A percentile compares a stretch with the other conserved stretches of the same genome.
Evolutionary conservation across 1,139 yeast species (phyloP).

Genomic region (Saccharomyces hybrid): DNA sequence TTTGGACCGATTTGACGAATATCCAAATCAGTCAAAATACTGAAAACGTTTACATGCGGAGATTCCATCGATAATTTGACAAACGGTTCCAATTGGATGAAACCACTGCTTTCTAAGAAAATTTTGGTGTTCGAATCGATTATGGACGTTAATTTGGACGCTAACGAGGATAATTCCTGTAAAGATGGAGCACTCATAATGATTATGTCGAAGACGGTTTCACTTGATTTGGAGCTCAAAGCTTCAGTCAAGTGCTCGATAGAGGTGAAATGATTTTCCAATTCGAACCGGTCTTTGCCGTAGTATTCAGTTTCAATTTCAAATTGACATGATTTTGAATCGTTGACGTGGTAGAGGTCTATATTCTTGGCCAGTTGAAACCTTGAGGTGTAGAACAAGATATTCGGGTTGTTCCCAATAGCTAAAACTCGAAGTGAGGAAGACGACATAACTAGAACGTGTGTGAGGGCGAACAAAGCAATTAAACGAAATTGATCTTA

Average conservation of each 20-base stretch:
- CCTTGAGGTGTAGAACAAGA: slow-evolving; percentile 29
- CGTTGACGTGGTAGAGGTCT: slow-evolving; percentile 27
- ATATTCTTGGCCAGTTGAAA: slow-evolving; percentile 31
- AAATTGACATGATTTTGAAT: slow-evolving; percentile 14
- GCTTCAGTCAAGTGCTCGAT: slow-evolving; percentile 15
- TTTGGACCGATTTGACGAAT: slow-evolving; percentile 38
- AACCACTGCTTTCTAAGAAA: slow-evolving; percentile 62
- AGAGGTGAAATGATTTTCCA: slow-evolving; percentile 23
- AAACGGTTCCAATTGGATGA: slow-evolving; percentile 64
- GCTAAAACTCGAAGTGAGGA: slow-evolving; percentile 23
- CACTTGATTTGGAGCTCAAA: slow-evolving; percentile 1
- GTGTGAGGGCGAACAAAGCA: not conserved
- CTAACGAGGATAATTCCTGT: slow-evolving; percentile 40
- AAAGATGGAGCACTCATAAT: slow-evolving; percentile 41
- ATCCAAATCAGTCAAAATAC: slow-evolving; percentile 62
- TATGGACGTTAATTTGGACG: slow-evolving; percentile 33
- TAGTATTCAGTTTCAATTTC: slow-evolving; percentile 23
- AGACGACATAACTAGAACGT: slow-evolving; percentile 17
- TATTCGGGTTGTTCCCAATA: slow-evolving; percentile 29
- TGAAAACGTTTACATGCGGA: slow-evolving; percentile 39
- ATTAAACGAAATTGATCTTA: not conserved
- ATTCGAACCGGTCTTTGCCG: slow-evolving; percentile 21
- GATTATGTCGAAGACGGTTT: slow-evolving; percentile 40
- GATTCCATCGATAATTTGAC: slow-evolving; percentile 35
- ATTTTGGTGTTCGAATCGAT: slow-evolving; percentile 41